Base-by-base conservation (phyloP, 2,329 filamentous ascomycete species). In the Dryadomyces quercus-mongolicae region DNA sequence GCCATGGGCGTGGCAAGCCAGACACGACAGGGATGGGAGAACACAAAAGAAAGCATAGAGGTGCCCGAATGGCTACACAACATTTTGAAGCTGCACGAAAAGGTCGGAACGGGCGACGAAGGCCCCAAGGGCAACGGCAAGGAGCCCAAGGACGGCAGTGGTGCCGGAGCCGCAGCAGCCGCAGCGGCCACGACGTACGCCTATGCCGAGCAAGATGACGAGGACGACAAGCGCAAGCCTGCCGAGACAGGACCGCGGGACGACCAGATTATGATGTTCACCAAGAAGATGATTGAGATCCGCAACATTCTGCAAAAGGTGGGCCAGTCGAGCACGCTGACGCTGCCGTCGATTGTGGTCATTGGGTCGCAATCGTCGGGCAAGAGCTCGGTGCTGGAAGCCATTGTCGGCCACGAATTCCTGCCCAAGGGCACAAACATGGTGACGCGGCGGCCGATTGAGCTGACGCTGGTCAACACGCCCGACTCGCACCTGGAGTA, bases 261-360 rank as follows among this genome's bases (percentile, higher is more conserved):
- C 63, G 93, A 98, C 66, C 93, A 98, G 69, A 98, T 98, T 92
- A 98, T 98, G 93, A 77, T 96, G 61, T 74, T 98, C 64, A 98
- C 94, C 2, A 92, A 93, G 73, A 97, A 97, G 72, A 98, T 98
- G 93, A 98, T 98, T 64, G 93, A 98, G 73, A 97, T 98, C 55
- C 79, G 94, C 61, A 91, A 85, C 61, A 88, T 98, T 55, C 76
- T 98, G 22, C 87, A 94, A 64, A 88, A 85, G 25, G 87, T 98
- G 49, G 94, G 91, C 38, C 92, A 98, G 72, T 94, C 91, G 0
- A 89, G 86, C 60, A 82, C 88, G 3, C 74, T 98, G 59, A 92
- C 87, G 1, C 73, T 98, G 21, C 93, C 93, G 0, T 97, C 94
- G 0, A 98, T 98, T 55, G 93, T 98, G n/a, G 93, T 98, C 42